Evolutionary conservation across 805 yeast genomes (phyloP), one percentile per base, ranked within the genome.

Genomic region (Nakazawaea anatomiae): DNA sequence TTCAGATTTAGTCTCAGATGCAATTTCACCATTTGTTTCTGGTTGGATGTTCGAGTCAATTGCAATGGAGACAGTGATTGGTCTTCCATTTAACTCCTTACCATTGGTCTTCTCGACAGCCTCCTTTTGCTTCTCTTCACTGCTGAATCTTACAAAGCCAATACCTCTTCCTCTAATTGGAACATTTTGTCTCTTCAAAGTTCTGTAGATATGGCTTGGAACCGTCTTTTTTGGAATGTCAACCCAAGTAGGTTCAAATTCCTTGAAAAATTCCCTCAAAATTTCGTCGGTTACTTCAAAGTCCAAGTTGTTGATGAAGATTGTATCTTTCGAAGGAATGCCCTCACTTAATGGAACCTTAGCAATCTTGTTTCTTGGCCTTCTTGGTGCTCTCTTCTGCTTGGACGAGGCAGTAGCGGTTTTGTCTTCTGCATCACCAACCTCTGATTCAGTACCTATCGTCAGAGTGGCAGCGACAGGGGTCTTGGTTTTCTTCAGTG

Each of bases 31-130:
- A 43, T 27, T 18, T 6, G 30, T 14, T 43, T 34, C 47, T 4
- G 42, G 41, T 18, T 44, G 35, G 44, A 43, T 51, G 55, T 75
- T 71, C 9, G 83, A 72, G 60, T 84, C 88, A 55, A 87, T 77
- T 25, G 96, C 96, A 58, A 84, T 77, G 57, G 83, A 85, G 53
- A 86, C 89, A 44, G 76, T 69, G 52, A 90, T 69, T 46, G 73
- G 74, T 65, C 87, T 79, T 47, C 86, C 96, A 54, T 80, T 79
- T 58, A 85, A 69, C 48, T 74, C 76, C 60, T 74, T 75, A 48
- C 89, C 95, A 56, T 85, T 76, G 66, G 83, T 82, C 60, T 80
- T 79, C 38, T 74, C 80, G 54, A 88, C 70, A 14, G 80, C 82
- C 56, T 65, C 56, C 61, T 69, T 64, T 61, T 79, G 83, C 36